These are phyloP conservation scores for Myxozyma neotropica DNA, from an alignment of 805 yeast genomes.

Conservation along the genomic window DNA sequence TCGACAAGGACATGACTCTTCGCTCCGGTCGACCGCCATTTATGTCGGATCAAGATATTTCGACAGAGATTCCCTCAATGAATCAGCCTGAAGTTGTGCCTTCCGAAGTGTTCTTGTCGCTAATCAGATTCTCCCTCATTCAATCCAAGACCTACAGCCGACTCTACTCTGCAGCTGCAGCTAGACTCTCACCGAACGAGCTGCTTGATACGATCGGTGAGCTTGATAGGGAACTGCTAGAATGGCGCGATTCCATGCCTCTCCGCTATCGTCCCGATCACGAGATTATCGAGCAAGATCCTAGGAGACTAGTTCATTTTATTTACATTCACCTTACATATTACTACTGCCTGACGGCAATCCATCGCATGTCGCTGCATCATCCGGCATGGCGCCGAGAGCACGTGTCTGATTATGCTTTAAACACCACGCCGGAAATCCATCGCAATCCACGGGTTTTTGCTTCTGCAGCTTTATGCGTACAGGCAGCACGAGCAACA, in stretches of 20 bases:
- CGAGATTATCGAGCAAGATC: slow-evolving; percentile 28
- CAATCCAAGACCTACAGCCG: slow-evolving; percentile 28
- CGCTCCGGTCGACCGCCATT: slow-evolving; percentile 34
- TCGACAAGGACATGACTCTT: slow-evolving; percentile 30
- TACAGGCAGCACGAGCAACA: slow-evolving; percentile 36
- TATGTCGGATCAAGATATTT: slow-evolving; percentile 28
- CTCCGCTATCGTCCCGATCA: slow-evolving; percentile 34
- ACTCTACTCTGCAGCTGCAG: slow-evolving; percentile 28
- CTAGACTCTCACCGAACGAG: slow-evolving; percentile 22
- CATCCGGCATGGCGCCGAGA: slow-evolving; percentile 29
- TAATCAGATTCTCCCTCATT: slow-evolving; percentile 18
- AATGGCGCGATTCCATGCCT: slow-evolving; percentile 36
- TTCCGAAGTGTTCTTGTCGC: slow-evolving; percentile 5
- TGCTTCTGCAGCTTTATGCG: slow-evolving; percentile 37
- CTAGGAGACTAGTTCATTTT: slow-evolving; percentile 12
- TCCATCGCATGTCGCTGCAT: slow-evolving; percentile 36
- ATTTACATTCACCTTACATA: slow-evolving; percentile 30
- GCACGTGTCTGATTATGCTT: not conserved
- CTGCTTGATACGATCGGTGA: slow-evolving; percentile 33
- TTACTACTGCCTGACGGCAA: slow-evolving; percentile 30
- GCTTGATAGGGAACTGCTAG: slow-evolving; percentile 33
- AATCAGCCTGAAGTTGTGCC: not conserved
- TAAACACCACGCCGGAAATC: not conserved
- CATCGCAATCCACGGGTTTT: slow-evolving; percentile 35
- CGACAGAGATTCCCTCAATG: slow-evolving; percentile 6